phyloP scores from a whole-genome alignment of 177 flowering plant genomes.

The Tripterygium wilfordii region DNA sequence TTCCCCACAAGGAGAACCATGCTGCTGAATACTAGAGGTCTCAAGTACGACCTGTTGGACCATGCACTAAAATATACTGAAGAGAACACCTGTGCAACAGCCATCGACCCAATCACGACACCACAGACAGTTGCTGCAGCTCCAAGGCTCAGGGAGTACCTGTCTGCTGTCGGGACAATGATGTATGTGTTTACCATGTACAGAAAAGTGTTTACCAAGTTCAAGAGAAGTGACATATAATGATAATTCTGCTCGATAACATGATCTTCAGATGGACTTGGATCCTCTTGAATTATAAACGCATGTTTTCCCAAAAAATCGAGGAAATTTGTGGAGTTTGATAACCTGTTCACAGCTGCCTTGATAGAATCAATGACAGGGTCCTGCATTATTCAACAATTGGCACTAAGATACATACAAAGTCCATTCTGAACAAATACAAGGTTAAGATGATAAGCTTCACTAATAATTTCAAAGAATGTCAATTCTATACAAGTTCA shows the following conservation, averaged over 20 bases:
- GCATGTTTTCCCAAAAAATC: conserved; percentile 63
- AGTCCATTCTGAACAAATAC: too few relatives aligned
- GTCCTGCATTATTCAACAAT: conserved; percentile 33
- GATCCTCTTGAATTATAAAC: conserved; percentile 62
- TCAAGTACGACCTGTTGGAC: conserved; percentile 65
- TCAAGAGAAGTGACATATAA: conserved; percentile 67
- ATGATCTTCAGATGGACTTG: conserved; percentile 37
- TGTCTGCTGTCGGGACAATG: conserved; percentile 75
- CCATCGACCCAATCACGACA: conserved; percentile 78
- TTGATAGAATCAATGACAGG: conserved; percentile 55
- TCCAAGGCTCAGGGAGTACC: conserved; percentile 69
- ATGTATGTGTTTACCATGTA: conserved; percentile 80
- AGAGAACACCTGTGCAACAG: conserved; percentile 76
- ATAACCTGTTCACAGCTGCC: conserved; percentile 54
- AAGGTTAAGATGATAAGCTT: too few relatives aligned
- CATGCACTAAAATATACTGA: conserved; percentile 75
- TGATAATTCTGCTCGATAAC: conserved; percentile 51
- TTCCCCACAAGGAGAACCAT: conserved; percentile 58
- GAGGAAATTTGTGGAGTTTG: conserved; percentile 59
- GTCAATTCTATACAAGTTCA: too few relatives aligned
- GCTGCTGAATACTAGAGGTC: conserved; percentile 66
- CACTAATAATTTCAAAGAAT: too few relatives aligned
- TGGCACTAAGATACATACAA: too few relatives aligned
- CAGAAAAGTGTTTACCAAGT: conserved; percentile 71
- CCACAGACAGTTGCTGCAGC: conserved; percentile 90